Evolutionary conservation across 768 basidiomycete genomes (phyloP).

Genomic region (Pleurotus citrinopileatus): DNA sequence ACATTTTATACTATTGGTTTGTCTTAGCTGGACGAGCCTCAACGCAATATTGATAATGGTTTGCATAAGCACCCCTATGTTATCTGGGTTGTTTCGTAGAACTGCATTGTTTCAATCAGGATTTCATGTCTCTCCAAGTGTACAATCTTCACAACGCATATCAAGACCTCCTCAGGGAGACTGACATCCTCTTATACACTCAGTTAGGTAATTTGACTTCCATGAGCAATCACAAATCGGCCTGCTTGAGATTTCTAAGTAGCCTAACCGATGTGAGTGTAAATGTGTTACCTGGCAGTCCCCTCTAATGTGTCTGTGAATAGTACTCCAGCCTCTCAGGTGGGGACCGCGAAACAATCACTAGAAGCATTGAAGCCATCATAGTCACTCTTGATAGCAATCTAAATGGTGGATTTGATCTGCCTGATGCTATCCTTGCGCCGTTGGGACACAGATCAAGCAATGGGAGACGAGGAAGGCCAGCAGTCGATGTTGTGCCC

Average conservation of each 20-base stretch:
- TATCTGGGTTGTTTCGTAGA: neutral
- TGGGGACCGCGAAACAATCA: neutral
- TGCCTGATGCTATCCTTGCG: conserved; percentile 1
- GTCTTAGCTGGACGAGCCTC: neutral
- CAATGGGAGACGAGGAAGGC: conserved; percentile 20
- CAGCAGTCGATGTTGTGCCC: conserved; percentile 21
- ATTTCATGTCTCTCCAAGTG: neutral
- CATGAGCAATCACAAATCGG: neutral
- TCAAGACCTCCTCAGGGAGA: neutral
- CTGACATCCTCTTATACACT: neutral
- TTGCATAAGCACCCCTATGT: no score
- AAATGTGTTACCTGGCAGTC: neutral
- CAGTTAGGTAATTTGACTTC: neutral
- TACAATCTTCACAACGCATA: neutral
- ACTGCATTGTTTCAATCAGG: no score
- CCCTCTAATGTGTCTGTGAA: neutral
- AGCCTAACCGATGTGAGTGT: neutral
- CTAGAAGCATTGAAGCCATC: conserved; percentile 10
- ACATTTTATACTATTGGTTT: neutral
- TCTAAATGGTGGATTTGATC: conserved; percentile 7
- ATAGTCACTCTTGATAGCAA: conserved; percentile 11
- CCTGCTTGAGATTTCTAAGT: neutral
- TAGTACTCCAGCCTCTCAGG: neutral
- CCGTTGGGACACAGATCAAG: neutral
- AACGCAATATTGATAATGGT: no score